Base-by-base conservation (phyloP, 2,329 filamentous ascomycete species). In the Apiospora phragmitis region DNA sequence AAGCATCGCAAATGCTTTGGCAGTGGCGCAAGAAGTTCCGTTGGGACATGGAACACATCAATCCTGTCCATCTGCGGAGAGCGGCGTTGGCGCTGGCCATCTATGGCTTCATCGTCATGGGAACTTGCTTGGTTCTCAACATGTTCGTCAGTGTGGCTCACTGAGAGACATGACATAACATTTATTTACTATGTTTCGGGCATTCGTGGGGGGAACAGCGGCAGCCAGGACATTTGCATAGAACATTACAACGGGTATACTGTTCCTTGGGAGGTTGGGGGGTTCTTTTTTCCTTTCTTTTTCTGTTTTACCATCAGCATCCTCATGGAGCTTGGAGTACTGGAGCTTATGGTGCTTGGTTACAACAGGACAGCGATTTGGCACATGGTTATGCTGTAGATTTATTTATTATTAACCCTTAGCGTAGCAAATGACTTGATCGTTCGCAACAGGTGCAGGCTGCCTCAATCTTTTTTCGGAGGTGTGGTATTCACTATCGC, bases 101-200 rank as follows among this genome's bases (percentile, higher is more conserved):
- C 11, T 99, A 99, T 78, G 96, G 96, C 26, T 75, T 94, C 11
- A 83, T 93, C 67, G 94, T 99, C 69, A 98, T 99, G 96, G 83
- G 93, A 38, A 91, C 95, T 66, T 98, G 95, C 79, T 83, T 99
- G 76, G 84, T 89, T 59, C 94, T 94, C 78, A 98, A 98, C 80
- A 90, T 93, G 18, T 93, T 97, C 76, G 94, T 96, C 76, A 86
- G 89, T 68, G 88, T 86, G 70, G 86, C 87, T 70, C 89, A 92
- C 82, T 93, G 35, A 68, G 65, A 32, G 16, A 11, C 16, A 9
- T 59, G 12, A 21, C 9, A 18, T 21, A 8, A 8, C 11, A 9
- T 9, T 4, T 3, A 12, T n/a, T 4, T 62, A 62, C 38, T 6
- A 62, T 11, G 55, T 62, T 32, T 21, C 18, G 18, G 55, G 29